Evolutionary conservation across 2,329 filamentous ascomycete species (phyloP).

Genomic region (Pezicula rhizophila): DNA sequence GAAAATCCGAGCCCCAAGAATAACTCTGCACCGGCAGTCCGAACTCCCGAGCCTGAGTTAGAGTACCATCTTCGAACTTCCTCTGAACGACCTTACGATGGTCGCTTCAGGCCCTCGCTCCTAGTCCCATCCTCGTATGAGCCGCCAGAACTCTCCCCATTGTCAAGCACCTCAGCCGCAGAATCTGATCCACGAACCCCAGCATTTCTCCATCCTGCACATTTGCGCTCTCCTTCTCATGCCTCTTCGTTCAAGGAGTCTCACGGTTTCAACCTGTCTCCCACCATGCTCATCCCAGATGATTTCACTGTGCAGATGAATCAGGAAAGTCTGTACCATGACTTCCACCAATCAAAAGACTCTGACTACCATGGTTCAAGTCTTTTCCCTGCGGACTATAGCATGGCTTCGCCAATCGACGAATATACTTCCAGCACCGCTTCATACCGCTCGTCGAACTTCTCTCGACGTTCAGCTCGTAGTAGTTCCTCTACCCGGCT

Average conservation of each 20-base stretch:
- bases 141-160: constrained; percentile 25
- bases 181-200: constrained; percentile 22
- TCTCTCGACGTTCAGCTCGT: constrained; percentile 22
- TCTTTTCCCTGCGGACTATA: constrained; percentile 17
- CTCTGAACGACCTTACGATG: constrained; percentile 16
- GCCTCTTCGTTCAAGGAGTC: constrained; percentile 52
- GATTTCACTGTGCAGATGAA: constrained; percentile 52
- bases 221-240: constrained; percentile 29
- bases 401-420: constrained; percentile 22
- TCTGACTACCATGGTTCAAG: constrained; percentile 14
- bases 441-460: constrained; percentile 26
- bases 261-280: constrained; percentile 53
- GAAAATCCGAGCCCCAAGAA: constrained; percentile 31
- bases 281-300: constrained; percentile 54
- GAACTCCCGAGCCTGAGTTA: constrained; percentile 7
- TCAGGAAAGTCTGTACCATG: constrained; percentile 23
- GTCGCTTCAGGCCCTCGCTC: constrained; percentile 26
- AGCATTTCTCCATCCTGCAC: constrained; percentile 15
- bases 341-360: constrained; percentile 12
- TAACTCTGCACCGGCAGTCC: constrained; percentile 12
- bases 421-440: constrained; percentile 22
- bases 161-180: constrained; percentile 19
- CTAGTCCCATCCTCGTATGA: constrained; percentile 21
- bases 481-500: constrained; percentile 23
- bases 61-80: constrained; percentile 19